phyloP scores from a whole-genome alignment of 140 eudicot species.

The Senecio squalidus region DNA sequence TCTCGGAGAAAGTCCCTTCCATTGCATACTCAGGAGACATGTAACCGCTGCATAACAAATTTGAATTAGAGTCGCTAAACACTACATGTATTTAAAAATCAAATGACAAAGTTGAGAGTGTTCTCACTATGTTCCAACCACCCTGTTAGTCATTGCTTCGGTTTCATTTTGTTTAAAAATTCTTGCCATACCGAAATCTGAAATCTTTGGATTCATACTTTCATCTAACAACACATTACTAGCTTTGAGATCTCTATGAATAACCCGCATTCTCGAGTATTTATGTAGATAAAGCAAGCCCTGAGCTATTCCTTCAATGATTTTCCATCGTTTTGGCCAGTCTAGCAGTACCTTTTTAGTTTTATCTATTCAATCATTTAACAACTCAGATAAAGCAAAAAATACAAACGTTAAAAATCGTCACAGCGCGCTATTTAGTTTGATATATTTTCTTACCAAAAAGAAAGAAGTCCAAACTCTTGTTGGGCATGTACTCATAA shows the following conservation, averaged over 20 bases:
- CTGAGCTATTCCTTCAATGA: conserved; percentile 41
- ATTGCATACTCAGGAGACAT: conserved; percentile 45
- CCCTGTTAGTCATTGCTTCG: conserved; percentile 31
- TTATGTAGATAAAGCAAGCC: conserved; percentile 45
- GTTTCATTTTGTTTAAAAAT: conserved; percentile 44
- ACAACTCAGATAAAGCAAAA: not conserved
- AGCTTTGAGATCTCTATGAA: conserved; percentile 17
- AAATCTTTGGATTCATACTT: conserved; percentile 42
- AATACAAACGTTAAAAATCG: not conserved
- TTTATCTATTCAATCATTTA: conserved; percentile 4
- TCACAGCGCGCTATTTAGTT: too few relatives aligned
- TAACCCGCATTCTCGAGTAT: conserved; percentile 29
- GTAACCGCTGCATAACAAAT: conserved; percentile 28
- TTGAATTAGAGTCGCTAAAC: not conserved
- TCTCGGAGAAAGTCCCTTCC: conserved; percentile 30
- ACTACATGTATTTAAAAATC: not conserved
- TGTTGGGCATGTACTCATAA: conserved; percentile 18
- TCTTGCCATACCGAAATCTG: conserved; percentile 57
- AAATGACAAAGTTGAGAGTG: not conserved
- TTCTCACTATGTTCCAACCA: conserved; percentile 51
- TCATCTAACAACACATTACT: conserved; percentile 41
- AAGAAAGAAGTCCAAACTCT: conserved; percentile 8
- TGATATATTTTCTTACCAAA: conserved; percentile 3
- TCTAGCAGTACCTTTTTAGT: conserved; percentile 19
- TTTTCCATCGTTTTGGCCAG: conserved; percentile 36